Base-by-base conservation (phyloP, 768 basidiomycete genomes). In the Russula brevipes region DNA sequence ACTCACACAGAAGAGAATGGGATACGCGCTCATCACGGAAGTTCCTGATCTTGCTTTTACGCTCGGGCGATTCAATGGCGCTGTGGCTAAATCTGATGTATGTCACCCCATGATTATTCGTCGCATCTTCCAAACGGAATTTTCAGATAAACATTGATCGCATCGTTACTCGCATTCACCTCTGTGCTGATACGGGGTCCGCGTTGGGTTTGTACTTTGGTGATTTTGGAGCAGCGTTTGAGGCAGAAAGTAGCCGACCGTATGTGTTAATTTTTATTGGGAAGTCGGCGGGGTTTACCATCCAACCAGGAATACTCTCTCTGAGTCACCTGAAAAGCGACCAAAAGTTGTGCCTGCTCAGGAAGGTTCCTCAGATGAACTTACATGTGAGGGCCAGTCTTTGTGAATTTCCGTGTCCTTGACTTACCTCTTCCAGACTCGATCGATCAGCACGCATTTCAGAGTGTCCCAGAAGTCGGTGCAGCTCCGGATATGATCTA, bases 401-500 rank as follows among this genome's bases (percentile, higher is more conserved):
- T 46, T 17, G 11, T 9, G 30, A 19, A 17, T 24, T 44, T 39
- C 44, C 53, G 9, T 59, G 33, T 14, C 39, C 24, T 47, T 52
- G n/a, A 59, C 42, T 30, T 60, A 36, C 33, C 51, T 33, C 33
- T 16, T 46, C 39, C 61, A 90, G 88, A 82, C 57, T 89, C 88
- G 10, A 76, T 97, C 41, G 94, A 96, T 59, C 88, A 94, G 60
- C 74, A 88, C 41, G 91, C 94, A 1, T 97, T 96, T 76, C 82
- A 78, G 54, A 78, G 76, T 47, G 71, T 86, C 7, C 92, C 92
- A 2, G 87, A 92, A 66, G 78, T 96, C 46, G 88, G 89, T 24
- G 81, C 85, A 10, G 82, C 85, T 9, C 86, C 91, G 14, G 96
- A 98, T 73, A 86, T 97, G 85, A 87, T 98, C 60, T 78, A 80